phyloP scores from a whole-genome alignment of 2,329 filamentous ascomycete species.

The Alternaria incomplexa region DNA sequence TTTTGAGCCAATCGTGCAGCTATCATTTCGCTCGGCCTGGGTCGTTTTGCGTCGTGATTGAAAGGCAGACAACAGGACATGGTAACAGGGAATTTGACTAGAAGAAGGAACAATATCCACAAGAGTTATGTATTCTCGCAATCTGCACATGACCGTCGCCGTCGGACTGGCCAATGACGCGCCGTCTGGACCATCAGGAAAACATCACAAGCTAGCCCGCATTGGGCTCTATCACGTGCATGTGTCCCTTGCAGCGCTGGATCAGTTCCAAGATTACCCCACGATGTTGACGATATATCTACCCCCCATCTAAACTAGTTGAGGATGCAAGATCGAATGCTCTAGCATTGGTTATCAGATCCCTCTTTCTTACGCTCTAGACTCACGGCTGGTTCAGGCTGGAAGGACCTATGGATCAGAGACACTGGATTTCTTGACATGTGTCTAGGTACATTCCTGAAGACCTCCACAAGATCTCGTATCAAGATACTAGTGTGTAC shows the following conservation, averaged over 20 bases:
- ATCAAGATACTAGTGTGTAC: background rate
- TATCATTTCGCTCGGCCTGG: constrained; percentile 8
- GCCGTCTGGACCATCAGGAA: background rate
- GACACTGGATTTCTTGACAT: background rate
- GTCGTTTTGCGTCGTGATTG: constrained; percentile 8
- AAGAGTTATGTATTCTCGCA: background rate
- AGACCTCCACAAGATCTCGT: background rate
- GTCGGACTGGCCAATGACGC: background rate
- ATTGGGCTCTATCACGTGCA: background rate
- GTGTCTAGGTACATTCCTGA: background rate
- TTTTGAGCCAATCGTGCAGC: constrained; percentile 19
- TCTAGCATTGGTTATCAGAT: background rate
- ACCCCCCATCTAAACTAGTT: background rate
- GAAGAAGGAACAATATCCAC: background rate
- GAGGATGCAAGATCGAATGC: background rate
- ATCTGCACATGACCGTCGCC: background rate
- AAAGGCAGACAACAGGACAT: background rate
- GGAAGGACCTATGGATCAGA: background rate
- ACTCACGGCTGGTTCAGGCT: background rate
- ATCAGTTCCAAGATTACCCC: background rate
- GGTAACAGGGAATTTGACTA: background rate
- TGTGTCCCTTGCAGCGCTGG: background rate
- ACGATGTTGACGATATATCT: background rate
- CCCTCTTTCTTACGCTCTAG: background rate
- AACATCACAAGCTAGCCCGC: background rate